These are phyloP conservation scores for Ustilago sp. DNA, from an alignment of 1,284 basidiomycete genomes.

Conservation along the genomic window DNA sequence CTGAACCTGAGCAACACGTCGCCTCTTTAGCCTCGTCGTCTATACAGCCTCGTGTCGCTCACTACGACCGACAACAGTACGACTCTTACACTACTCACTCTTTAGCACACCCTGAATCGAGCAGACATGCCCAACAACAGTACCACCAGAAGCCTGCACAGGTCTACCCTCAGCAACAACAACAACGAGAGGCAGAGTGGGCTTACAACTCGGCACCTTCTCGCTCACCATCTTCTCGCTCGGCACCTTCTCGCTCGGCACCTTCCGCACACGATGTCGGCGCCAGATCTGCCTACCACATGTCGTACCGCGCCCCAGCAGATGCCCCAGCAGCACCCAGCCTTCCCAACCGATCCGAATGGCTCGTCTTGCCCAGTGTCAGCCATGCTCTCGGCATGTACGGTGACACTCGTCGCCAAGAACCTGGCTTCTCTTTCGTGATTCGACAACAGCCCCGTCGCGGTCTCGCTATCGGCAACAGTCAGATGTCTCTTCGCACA, in stretches of 20 bases:
- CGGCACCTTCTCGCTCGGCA: conserved; percentile 27
- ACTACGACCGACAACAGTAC: neutral
- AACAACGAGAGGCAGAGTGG: conserved; percentile 19
- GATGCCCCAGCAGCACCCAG: neutral
- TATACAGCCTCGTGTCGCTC: conserved; percentile 7
- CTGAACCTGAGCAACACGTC: conserved; percentile 4
- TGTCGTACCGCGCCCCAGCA: conserved; percentile 12
- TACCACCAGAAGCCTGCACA: conserved; percentile 4
- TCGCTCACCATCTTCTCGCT: conserved; percentile 13
- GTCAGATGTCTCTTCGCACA: conserved; percentile 48
- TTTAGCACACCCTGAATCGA: neutral
- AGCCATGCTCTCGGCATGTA: conserved; percentile 31
- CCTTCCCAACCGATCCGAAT: conserved; percentile 28
- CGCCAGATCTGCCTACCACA: conserved; percentile 3
- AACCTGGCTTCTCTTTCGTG: conserved; percentile 47
- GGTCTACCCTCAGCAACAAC: neutral
- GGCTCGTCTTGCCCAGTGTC: conserved; percentile 42
- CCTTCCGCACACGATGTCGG: conserved; percentile 7
- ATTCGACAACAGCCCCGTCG: conserved; percentile 53
- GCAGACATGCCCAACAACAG: conserved; percentile 7
- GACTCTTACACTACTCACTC: conserved; percentile 11
- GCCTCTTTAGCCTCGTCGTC: conserved; percentile 2
- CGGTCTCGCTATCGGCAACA: conserved; percentile 47
- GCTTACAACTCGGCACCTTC: conserved; percentile 17
- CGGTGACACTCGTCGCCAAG: conserved; percentile 20